Evolutionary conservation across 768 basidiomycete species (phyloP), one percentile per base, ranked within the genome.

Genomic region (Dictyophora rubrovolvata): DNA sequence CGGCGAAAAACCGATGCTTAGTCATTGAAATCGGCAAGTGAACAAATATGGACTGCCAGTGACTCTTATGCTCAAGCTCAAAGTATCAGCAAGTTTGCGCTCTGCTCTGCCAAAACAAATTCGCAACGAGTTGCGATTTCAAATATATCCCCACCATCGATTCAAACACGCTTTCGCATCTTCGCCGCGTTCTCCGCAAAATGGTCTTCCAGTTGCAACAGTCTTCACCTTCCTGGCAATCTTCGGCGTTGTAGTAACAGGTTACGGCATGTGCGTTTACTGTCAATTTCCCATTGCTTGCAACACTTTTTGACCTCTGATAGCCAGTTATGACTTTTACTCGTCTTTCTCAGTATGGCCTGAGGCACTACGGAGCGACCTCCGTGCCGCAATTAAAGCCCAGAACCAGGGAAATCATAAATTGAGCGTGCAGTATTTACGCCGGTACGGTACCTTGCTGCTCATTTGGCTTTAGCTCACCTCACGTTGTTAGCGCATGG

Each of bases 291-390:
- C 49, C 34, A 28, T 7, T 57, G 21, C 28, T 12, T n/a, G 16
- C 37, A 37, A 55, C 49, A 36, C 47, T 46, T 37, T 49, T 49
- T 58, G 6, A 55, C 17, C 21, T 18, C 5, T 17, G 0, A 18
- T 35, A 55, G 33, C 33, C 62, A 84, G 83, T 22, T 81, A 79
- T 63, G 74, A 79, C n/a, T 72, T 83, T 48, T 85, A 82, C 65
- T 69, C 69, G 7, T 73, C 76, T 11, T 72, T 86, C 69, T 82
- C 80, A 0, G 74, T 83, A 61, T 89, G 86, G 86, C 87, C 87
- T 1, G 66, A 68, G 11, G 80, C 83, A 63, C 69, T 89, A 1
- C 79, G 85, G 5, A 68, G 71, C 33, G 85, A 88, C 69, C 74
- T 89, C 35, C 82, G 85, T 6, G 77, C 75, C 2, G 87, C 83